Conservation (phyloP, 2,329 filamentous ascomycete genomes). For the Diplodia sapinea region DNA sequence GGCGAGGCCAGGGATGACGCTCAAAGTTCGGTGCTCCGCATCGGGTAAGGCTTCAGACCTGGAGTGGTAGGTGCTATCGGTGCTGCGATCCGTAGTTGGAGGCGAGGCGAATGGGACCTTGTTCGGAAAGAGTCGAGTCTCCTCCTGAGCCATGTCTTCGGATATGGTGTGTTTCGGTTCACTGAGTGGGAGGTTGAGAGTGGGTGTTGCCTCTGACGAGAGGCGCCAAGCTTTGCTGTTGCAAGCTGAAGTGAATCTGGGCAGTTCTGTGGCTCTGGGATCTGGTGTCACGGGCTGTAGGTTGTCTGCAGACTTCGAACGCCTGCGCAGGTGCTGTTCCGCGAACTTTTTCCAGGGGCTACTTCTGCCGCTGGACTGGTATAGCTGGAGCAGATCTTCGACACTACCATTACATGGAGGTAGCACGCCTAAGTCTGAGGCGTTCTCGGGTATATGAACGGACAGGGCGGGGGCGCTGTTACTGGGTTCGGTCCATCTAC, state of each 20-base stretch:
- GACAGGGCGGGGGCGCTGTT: conserved; percentile 12
- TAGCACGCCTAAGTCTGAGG: conserved; percentile 4
- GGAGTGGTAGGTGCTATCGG: neutral
- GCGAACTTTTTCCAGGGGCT: conserved; percentile 21
- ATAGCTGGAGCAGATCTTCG: conserved; percentile 6
- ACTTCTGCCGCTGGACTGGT: neutral
- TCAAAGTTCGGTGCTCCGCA: conserved; percentile 34
- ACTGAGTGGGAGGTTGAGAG: neutral
- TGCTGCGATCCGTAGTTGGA: neutral
- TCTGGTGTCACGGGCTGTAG: neutral
- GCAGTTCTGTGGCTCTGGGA: neutral
- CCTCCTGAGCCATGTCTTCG: neutral
- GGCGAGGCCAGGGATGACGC: neutral
- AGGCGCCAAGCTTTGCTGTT: conserved; percentile 2
- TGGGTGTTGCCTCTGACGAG: neutral
- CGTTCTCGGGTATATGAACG: neutral
- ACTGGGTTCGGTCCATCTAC: conserved; percentile 16
- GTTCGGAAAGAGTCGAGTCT: neutral
- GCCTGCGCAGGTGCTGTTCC: conserved; percentile 9
- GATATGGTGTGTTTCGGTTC: neutral
- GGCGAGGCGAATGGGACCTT: neutral
- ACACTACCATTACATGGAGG: conserved; percentile 12
- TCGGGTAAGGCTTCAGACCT: conserved; percentile 28
- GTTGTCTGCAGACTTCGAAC: conserved; percentile 5
- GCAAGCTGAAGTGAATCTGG: neutral